Base-by-base conservation (phyloP, 2,329 filamentous ascomycete genomes). In the Neonectria sp. region DNA sequence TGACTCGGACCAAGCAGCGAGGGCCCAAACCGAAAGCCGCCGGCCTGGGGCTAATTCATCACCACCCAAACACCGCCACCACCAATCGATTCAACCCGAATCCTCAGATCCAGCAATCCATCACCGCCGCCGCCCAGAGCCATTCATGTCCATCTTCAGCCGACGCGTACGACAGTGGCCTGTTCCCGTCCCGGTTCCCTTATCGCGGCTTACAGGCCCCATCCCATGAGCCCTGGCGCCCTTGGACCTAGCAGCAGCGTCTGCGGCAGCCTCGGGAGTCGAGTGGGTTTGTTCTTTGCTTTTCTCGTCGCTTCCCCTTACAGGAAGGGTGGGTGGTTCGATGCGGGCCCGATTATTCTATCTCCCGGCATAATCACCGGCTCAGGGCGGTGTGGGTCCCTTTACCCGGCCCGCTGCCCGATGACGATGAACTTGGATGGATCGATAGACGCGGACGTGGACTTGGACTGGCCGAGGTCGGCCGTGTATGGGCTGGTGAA, bases 291-390 rank as follows among this genome's bases (percentile, higher is more conserved):
- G 63, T 63, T 56, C 48, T 24, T 51, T 68, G 21, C 46, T 55
- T 46, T 43, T 53, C 37, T 56, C 51, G 40, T 66, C 55, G 9
- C 46, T 68, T 60, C 53, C 57, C 57, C 51, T 63, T 59, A 64
- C n/a, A 31, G 67, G 56, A 59, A 62, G 25, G 56, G 21, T 21
- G 21, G 67, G 61, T 72, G 72, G 71, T 71, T 71, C 70, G 66
- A 72, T 68, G 48, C 45, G 60, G 64, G 25, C 57, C 60, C 56
- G 63, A 37, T 67, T 64, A 48, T 69, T 56, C 52, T 60, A 67
- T 67, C 63, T 72, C 62, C 64, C 68, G 68, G 60, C 60, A 69
- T 63, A 57, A 64, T 65, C 57, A 59, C 59, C 55, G 65, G 68
- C 63, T 51, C 43, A 57, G 43, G 53, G 60, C 45, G 25, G 24